Evolutionary conservation across 768 basidiomycete genomes (phyloP).

Genomic region (Termitomyces sp.): DNA sequence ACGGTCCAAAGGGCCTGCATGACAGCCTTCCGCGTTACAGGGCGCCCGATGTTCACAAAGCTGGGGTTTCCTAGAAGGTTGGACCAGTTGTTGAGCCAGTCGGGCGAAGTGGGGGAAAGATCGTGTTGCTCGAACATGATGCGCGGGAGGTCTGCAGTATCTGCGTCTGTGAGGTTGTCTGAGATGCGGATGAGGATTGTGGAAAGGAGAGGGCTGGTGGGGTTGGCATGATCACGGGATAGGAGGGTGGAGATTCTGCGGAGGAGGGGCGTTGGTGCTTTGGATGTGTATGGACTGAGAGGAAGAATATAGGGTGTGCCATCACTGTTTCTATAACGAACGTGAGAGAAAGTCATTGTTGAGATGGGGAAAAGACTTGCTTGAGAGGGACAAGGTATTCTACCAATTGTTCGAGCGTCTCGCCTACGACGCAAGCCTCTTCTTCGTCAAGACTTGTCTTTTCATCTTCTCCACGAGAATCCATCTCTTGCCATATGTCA

Average conservation of each 20-base stretch:
- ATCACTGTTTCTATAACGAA: conserved; percentile 35
- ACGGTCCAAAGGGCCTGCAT: conserved; percentile 56
- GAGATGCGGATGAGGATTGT: conserved; percentile 62
- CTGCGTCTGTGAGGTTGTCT: conserved; percentile 65
- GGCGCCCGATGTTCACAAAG: conserved; percentile 40
- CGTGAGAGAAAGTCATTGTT: not conserved
- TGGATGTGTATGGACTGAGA: conserved; percentile 43
- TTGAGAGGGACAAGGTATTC: conserved; percentile 55
- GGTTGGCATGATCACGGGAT: conserved; percentile 55
- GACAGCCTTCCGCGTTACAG: conserved; percentile 52
- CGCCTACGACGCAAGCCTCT: conserved; percentile 62
- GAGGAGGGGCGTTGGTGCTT: conserved; percentile 61
- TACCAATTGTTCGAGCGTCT: conserved; percentile 55
- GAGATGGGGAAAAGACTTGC: conserved; percentile 36
- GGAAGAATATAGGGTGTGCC: conserved; percentile 48
- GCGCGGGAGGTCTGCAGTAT: conserved; percentile 59
- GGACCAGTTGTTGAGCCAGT: conserved; percentile 71
- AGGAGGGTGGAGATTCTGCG: conserved; percentile 61
- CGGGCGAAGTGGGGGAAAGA: conserved; percentile 66
- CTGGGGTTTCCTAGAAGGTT: conserved; percentile 48
- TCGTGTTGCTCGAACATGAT: conserved; percentile 67
- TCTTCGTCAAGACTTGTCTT: conserved; percentile 53
- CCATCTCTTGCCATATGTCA: conserved; percentile 72
- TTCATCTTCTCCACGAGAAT: conserved; percentile 56
- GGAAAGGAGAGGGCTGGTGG: conserved; percentile 60